Evolutionary conservation across 306 rosid genomes (phyloP), one percentile per base, ranked within the genome.

Genomic region (Quillaja saponaria): DNA sequence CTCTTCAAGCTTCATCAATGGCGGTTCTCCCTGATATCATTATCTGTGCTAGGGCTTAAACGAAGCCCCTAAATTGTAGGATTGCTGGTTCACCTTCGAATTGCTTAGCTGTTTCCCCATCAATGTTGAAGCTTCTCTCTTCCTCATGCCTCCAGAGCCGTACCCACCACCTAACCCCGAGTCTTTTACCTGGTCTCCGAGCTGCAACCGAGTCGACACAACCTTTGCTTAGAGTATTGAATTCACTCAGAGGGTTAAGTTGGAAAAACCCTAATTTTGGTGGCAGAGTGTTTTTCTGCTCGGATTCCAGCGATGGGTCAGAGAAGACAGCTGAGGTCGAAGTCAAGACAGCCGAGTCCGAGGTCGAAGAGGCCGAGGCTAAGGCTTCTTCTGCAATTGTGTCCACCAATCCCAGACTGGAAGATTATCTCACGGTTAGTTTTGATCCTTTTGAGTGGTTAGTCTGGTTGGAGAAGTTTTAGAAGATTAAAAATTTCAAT

Each of bases 371-470:
- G 39, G 65, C 66, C 7, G 82, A 77, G 13, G 37, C 80, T 1
- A 85, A 81, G 59, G 64, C 83, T 48, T 81, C 90, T 7, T 82
- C 92, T 9, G 97, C 99, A 47, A 94, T 94, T 9, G 85, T 94
- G 46, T 52, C 99, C 63, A 85, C 95, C 2, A 74, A 79, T 73
- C 97, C 99, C 14, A 79, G 84, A 71, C 99, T 96, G 9, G 99
- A 94, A 75, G 99, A 89, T 76, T 94, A 90, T 64, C 81, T 89
- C 61, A 87, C 90, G 69, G 99, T 94, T 76, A 61, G 96, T 80
- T 52, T 81, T 8, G 20, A 19, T 58, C 18, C 0, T 48, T 35
- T 33, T 49, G 18, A 34, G 13, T 17, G 2, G 37, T n/a, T 66
- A 10, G 38, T 39, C 33, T 54, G 10, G 58, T 61, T n/a, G 60